Conservation (phyloP, 73 alveolate species). For the Blepharisma stoltei region DNA sequence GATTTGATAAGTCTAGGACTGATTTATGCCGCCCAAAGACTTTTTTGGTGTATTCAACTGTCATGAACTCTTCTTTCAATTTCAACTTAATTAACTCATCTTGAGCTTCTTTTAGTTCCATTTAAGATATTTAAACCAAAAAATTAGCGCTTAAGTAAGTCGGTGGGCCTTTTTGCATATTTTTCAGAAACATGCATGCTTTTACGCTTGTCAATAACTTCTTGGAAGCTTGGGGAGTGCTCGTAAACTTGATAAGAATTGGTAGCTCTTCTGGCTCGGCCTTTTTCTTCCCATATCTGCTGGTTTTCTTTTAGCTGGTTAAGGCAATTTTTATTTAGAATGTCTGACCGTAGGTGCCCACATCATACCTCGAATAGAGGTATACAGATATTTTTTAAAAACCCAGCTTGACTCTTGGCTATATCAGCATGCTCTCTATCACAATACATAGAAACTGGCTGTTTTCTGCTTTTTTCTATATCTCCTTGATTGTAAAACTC, state of each 20-base stretch:
- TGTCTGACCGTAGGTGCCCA: background rate
- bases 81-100: slow-evolving; percentile 9
- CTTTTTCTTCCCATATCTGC: slow-evolving; percentile 29
- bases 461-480: slow-evolving; percentile 22
- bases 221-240: too few relatives aligned
- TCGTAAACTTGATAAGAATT: background rate
- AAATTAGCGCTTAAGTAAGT: too few relatives aligned
- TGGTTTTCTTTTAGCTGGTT: background rate
- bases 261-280: slow-evolving; percentile 29
- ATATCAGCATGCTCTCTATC: slow-evolving; percentile 24
- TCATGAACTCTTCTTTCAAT: slow-evolving; percentile 4
- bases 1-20: slow-evolving; percentile 19
- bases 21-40: slow-evolving; percentile 17
- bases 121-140: background rate
- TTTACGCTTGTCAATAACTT: too few relatives aligned
- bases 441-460: slow-evolving; percentile 32
- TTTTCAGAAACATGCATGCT: too few relatives aligned
- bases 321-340: slow-evolving; percentile 1
- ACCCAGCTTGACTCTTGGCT: slow-evolving; percentile 26
- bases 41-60: slow-evolving; percentile 16
- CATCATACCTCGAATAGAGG: slow-evolving; percentile 23
- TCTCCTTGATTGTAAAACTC: slow-evolving; percentile 29
- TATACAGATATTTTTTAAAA: slow-evolving; percentile 27
- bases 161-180: too few relatives aligned
- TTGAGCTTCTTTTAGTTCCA: slow-evolving; percentile 30